Evolutionary conservation across 345 rosid species (phyloP).

Genomic region (Eucalyptus globulus): DNA sequence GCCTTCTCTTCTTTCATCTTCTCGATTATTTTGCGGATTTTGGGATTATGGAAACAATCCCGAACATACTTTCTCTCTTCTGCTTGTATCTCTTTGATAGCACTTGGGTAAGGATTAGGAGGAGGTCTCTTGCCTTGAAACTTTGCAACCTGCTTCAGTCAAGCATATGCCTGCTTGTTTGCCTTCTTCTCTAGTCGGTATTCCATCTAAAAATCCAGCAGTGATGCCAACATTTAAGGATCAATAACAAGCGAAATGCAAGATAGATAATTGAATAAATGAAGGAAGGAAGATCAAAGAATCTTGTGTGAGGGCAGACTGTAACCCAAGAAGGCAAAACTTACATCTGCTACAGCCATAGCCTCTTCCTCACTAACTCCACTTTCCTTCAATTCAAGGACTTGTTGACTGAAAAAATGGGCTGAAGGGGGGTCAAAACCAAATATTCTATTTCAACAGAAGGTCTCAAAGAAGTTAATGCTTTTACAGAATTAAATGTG

Average conservation of each 20-base stretch:
- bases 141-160: constrained; percentile 49
- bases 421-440: constrained; percentile 66
- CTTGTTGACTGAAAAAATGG: constrained; percentile 52
- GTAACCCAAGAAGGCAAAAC: not conserved
- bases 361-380: constrained; percentile 75
- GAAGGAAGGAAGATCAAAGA: not conserved
- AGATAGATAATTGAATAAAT: not conserved
- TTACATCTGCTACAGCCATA: constrained; percentile 70
- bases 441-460: constrained; percentile 30
- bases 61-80: constrained; percentile 34
- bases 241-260: not conserved
- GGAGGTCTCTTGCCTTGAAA: constrained; percentile 63
- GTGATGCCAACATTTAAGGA: not conserved
- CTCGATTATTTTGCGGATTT: constrained; percentile 22
- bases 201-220: constrained; percentile 29
- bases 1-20: constrained; percentile 53
- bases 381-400: constrained; percentile 61
- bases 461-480: not conserved
- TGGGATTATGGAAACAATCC: constrained; percentile 38
- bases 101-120: constrained; percentile 70
- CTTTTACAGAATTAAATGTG: not conserved
- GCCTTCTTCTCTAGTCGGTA: constrained; percentile 39
- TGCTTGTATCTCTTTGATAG: constrained; percentile 45
- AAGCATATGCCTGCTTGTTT: constrained; percentile 58
- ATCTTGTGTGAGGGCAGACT: not conserved